These are phyloP conservation scores for Daldinia bambusicola DNA, from an alignment of 495 filamentous ascomycete species.

Conservation along the genomic window DNA sequence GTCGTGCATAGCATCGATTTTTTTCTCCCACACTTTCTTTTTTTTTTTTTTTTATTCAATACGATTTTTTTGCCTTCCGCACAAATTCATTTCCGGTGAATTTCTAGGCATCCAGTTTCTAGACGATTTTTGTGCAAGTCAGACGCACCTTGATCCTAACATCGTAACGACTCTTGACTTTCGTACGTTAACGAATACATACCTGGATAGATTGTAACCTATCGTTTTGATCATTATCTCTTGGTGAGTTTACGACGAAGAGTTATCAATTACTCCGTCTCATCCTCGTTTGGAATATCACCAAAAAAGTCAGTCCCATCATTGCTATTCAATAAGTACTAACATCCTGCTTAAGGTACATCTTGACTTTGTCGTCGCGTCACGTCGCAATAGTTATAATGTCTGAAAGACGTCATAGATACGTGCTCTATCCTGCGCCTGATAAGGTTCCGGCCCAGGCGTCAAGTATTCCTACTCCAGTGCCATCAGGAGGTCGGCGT, in stretches of 20 bases:
- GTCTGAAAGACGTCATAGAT: constrained; percentile 1
- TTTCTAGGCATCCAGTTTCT: background rate
- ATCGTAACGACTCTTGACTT: background rate
- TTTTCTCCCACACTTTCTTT: background rate
- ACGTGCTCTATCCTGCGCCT: background rate
- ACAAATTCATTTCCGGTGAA: background rate
- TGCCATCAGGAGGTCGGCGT: background rate
- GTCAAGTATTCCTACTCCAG: background rate
- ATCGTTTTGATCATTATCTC: background rate
- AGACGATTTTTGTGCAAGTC: background rate
- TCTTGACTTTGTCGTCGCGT: background rate
- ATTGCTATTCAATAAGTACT: background rate
- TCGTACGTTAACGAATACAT: background rate
- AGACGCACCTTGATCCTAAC: background rate
- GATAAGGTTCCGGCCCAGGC: background rate
- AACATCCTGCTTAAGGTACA: background rate
- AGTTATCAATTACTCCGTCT: background rate
- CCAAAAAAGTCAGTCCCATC: background rate
- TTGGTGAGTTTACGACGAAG: background rate
- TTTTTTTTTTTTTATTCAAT: background rate
- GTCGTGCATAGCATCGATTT: background rate
- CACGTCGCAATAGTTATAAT: background rate
- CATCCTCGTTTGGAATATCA: background rate
- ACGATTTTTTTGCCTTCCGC: background rate
- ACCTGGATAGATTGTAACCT: background rate